Conservation (phyloP, 1,284 basidiomycete genomes). For the Athelia psychrophila region DNA sequence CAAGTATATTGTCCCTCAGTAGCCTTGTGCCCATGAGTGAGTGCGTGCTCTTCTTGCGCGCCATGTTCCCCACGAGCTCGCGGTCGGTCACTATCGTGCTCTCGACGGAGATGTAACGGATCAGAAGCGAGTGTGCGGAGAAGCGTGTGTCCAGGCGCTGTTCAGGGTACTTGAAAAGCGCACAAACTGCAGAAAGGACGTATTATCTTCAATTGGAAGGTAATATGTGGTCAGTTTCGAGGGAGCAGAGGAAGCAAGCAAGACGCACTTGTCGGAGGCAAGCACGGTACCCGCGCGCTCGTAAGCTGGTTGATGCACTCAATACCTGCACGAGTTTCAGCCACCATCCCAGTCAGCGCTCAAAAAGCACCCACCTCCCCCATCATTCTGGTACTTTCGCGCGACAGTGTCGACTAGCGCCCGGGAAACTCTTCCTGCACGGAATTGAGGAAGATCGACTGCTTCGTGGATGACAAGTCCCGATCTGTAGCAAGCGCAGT, state of each 20-base stretch:
- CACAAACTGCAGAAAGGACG: conserved; percentile 79
- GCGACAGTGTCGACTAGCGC: conserved; percentile 64
- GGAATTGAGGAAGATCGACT: conserved; percentile 70
- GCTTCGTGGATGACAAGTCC: conserved; percentile 43
- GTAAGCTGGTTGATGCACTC: conserved; percentile 77
- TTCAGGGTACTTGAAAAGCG: conserved; percentile 83
- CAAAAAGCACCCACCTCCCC: conserved; percentile 48
- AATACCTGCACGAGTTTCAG: conserved; percentile 49
- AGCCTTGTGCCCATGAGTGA: conserved; percentile 77
- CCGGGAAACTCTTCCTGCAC: conserved; percentile 66
- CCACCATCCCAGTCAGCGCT: conserved; percentile 5
- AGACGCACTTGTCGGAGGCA: conserved; percentile 70
- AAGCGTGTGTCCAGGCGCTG: conserved; percentile 66
- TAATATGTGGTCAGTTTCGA: neutral
- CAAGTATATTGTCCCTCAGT: conserved; percentile 78
- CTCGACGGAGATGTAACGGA: conserved; percentile 75
- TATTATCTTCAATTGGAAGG: conserved; percentile 66
- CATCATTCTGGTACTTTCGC: conserved; percentile 82
- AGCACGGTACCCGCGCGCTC: conserved; percentile 74
- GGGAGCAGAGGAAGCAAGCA: conserved; percentile 9
- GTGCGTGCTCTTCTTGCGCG: conserved; percentile 60
- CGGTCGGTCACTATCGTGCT: conserved; percentile 94
- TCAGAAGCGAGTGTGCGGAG: conserved; percentile 67
- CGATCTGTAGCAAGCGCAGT: conserved; percentile 57
- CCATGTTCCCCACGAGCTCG: conserved; percentile 80